Percentiles rank a stretch among this genome's conserved stretches.
Evolutionary conservation across 306 rosid species (phyloP).

Genomic region (Alnus glutinosa): DNA sequence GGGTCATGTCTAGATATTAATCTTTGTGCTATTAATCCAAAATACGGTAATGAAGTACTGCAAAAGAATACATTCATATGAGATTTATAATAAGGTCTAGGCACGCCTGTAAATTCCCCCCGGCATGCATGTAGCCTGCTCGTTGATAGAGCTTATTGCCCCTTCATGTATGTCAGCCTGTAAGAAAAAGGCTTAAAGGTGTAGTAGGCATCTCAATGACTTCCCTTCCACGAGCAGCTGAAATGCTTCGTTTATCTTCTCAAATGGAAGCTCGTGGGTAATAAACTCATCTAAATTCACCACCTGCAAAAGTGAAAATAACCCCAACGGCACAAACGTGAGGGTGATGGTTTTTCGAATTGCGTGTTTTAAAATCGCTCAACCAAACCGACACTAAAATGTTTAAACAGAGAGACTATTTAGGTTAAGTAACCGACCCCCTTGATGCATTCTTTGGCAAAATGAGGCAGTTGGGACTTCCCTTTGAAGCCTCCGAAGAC

Average conservation of each 20-base stretch:
- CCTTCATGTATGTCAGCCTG: neutral
- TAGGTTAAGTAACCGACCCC: constrained; percentile 45
- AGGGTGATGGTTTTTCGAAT: neutral
- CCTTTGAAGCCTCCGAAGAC: constrained; percentile 88
- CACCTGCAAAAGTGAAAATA: constrained; percentile 33
- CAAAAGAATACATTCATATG: neutral
- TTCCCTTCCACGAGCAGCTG: constrained; percentile 59
- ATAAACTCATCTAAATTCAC: constrained; percentile 70
- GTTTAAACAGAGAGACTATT: neutral
- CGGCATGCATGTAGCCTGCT: too few species aligned
- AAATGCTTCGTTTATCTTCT: constrained; percentile 70
- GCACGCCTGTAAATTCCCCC: neutral
- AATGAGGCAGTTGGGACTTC: constrained; percentile 62
- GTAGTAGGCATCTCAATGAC: constrained; percentile 69
- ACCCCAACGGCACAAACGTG: constrained; percentile 1
- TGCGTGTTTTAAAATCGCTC: neutral
- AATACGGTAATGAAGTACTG: neutral
- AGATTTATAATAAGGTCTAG: neutral
- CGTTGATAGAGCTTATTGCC: neutral
- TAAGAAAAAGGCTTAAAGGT: constrained; percentile 27
- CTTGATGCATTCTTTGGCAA: constrained; percentile 60
- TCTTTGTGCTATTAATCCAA: neutral
- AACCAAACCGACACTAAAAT: too few species aligned
- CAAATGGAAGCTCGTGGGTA: constrained; percentile 83
- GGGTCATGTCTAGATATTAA: too few species aligned